phyloP scores from a whole-genome alignment of 768 basidiomycete genomes.

The Imleria badia region DNA sequence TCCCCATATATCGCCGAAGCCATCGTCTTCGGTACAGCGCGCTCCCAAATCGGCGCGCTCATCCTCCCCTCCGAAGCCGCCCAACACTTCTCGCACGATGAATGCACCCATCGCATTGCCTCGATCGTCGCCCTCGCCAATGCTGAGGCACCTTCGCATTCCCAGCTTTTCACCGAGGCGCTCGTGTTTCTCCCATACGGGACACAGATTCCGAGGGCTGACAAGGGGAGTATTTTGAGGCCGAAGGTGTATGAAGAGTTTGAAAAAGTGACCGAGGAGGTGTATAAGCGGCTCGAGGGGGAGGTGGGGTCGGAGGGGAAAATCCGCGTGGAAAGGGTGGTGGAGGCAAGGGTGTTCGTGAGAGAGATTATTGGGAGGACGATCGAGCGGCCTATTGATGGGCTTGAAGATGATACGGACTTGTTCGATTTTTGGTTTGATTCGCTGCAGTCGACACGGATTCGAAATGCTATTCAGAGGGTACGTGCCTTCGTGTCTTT shows the following conservation, averaged over 20 bases:
- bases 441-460: constrained; percentile 51
- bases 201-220: constrained; percentile 49
- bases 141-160: constrained; percentile 50
- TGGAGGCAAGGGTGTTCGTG: constrained; percentile 10
- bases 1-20: constrained; percentile 47
- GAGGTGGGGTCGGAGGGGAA: constrained; percentile 30
- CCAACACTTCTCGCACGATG: constrained; percentile 24
- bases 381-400: constrained; percentile 15
- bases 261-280: constrained; percentile 41
- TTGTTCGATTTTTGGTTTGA: constrained; percentile 52
- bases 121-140: constrained; percentile 53
- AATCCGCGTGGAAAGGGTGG: constrained; percentile 4
- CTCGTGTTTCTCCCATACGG: constrained; percentile 47
- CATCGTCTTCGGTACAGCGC: constrained; percentile 51
- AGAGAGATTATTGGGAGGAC: constrained; percentile 22
- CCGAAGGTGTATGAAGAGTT: constrained; percentile 52
- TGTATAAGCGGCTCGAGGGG: constrained; percentile 44
- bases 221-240: constrained; percentile 51
- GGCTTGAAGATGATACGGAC: constrained; percentile 36
- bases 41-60: constrained; percentile 49
- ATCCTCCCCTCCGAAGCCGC: constrained; percentile 48
- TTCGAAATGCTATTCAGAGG: constrained; percentile 48
- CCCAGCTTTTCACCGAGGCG: constrained; percentile 50
- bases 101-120: constrained; percentile 35
- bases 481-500: constrained; percentile 29